These are phyloP conservation scores for Phtheirospermum japonicum DNA, from an alignment of 257 asterid genomes.

Conservation along the genomic window DNA sequence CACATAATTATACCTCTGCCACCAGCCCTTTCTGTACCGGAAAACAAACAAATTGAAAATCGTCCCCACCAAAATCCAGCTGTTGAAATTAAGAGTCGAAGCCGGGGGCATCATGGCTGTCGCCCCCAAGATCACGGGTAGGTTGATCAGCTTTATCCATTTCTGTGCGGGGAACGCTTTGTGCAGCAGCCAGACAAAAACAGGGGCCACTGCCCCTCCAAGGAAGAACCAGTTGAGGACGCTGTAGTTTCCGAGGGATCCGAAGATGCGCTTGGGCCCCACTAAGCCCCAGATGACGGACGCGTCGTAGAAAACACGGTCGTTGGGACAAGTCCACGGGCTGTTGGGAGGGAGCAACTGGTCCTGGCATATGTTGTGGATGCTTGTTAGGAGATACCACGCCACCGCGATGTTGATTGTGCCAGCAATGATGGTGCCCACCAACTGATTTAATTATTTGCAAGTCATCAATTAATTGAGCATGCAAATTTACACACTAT, in stretches of 20 bases:
- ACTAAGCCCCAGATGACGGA: not conserved
- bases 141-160: not conserved
- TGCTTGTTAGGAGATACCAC: not conserved
- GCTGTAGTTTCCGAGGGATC: not conserved
- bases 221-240: slow-evolving; percentile 3
- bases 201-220: not conserved
- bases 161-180: not conserved
- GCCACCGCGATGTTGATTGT: not conserved
- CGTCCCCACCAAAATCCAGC: slow-evolving; percentile 3
- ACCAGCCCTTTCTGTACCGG: not conserved
- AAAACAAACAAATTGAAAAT: not conserved
- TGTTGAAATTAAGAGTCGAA: not conserved
- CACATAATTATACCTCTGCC: slow-evolving; percentile 9
- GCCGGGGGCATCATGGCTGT: not conserved
- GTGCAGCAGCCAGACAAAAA: not conserved
- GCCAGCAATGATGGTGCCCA: not conserved
- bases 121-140: not conserved
- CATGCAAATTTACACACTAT: no score
- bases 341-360: not conserved
- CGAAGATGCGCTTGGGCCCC: not conserved
- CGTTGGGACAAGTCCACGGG: slow-evolving; percentile 6
- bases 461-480: no score
- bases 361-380: slow-evolving; percentile 13
- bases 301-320: not conserved
- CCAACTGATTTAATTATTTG: no score